phyloP scores from a whole-genome alignment of 176 grass and related monocot genomes.

The Saccharum spontaneum region DNA sequence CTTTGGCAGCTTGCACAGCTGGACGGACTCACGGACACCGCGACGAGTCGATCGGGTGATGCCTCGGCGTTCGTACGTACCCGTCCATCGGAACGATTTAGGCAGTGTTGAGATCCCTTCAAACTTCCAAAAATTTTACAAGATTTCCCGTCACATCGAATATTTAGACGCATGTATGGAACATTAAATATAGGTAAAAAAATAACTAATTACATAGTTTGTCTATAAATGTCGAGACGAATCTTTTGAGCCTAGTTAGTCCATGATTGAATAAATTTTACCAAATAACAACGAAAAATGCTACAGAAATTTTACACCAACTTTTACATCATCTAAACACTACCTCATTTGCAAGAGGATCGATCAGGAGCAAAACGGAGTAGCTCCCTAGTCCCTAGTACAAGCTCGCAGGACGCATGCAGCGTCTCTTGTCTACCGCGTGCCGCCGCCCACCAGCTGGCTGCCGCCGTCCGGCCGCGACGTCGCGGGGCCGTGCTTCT shows the following conservation, averaged over 20 bases:
- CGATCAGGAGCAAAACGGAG: background rate
- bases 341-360: background rate
- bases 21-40: background rate
- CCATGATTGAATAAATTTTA: no score
- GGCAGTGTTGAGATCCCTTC: no score
- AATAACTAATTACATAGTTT: no score
- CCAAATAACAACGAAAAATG: no score
- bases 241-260: no score
- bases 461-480: background rate
- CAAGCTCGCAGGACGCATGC: background rate
- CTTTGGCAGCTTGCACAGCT: constrained; percentile 5
- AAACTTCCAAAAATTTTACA: no score
- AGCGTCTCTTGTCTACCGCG: background rate
- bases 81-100: background rate
- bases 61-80: background rate
- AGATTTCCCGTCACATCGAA: no score
- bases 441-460: background rate
- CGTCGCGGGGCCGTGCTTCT: background rate
- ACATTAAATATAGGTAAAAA: no score
- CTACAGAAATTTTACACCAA: no score
- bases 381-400: background rate
- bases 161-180: no score
- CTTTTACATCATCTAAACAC: no score
- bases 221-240: no score
- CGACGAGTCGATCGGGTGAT: background rate